Base-by-base conservation (phyloP, 2,329 filamentous ascomycete species). In the Curvularia verruculosa region DNA sequence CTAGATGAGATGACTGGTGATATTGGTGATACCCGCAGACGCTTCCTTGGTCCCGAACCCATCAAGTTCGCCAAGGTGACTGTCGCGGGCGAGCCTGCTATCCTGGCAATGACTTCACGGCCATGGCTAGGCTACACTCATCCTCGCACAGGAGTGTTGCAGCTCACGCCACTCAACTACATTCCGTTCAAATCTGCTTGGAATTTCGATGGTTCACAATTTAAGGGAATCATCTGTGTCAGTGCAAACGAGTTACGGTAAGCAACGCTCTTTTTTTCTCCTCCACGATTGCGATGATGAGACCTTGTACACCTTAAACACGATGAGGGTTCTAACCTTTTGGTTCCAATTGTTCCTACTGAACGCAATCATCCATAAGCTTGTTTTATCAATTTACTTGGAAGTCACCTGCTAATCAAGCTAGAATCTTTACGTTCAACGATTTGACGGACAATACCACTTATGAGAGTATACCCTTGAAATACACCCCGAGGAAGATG, bases 111-210 rank as follows among this genome's bases (percentile, higher is more conserved):
- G 52, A 97, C 92, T 75, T 96, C 93, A 15, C 87, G 94, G 54
- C 90, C 95, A n/a, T 99, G 94, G 93, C 83, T 99, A 3, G 94
- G 93, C 41, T 98, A 98, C 73, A 89, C 92, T 0, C 92, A 98
- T 69, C 87, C 90, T 1, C 89, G 93, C 58, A 93, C 90, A 2
- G 91, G 91, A 71, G 88, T 88, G 36, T 96, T 97, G 70, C 91
- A 96, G 78, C 88, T 98, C 65, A 97, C 94, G 1, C 95, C 96
- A 0, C 80, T 99, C 28, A 91, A 91, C 75, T 97, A 96, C 70
- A 87, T 89, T 51, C 88, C 89, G 39, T 85, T 99, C 26, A 92
- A 96, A 75, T 97, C 92, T 83, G 93, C 91, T 3, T 96, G 93
- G 89, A 96, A 95, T 69, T 98, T 99, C 73, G 94, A 91, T 75